Evolutionary conservation across 179 eudicot species (phyloP).

Genomic region (Kewa caespitosa): DNA sequence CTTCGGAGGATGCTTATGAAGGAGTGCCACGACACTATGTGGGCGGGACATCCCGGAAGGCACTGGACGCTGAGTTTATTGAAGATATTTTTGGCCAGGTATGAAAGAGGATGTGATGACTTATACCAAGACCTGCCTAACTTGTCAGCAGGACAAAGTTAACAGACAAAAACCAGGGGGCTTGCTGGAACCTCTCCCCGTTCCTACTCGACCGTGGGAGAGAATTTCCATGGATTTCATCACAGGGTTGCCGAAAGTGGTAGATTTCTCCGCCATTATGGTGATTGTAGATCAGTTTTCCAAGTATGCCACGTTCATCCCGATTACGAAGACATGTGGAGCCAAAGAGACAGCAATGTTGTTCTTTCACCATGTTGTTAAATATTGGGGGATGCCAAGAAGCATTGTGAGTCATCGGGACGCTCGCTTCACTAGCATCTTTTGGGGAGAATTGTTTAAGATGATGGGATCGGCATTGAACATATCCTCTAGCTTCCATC

Average conservation of each 20-base stretch:
- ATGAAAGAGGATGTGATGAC: not conserved
- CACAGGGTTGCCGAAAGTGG: not conserved
- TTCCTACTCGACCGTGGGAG: not conserved
- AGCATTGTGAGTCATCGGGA: not conserved
- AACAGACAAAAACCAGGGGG: not conserved
- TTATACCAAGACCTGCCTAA: constrained; percentile 1
- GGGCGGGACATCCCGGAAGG: not conserved
- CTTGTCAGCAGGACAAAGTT: constrained; percentile 14
- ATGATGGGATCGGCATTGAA: not conserved
- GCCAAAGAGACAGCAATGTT: not conserved
- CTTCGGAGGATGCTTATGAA: not conserved
- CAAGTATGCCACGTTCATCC: constrained; percentile 1
- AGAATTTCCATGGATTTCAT: constrained; percentile 21
- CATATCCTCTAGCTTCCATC: not conserved
- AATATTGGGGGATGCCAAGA: not conserved
- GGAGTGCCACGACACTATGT: constrained; percentile 1
- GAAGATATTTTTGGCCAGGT: constrained; percentile 1
- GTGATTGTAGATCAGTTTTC: not conserved
- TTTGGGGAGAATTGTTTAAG: not conserved
- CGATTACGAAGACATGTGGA: not conserved
- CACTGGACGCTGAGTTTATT: not conserved
- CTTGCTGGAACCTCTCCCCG: not conserved
- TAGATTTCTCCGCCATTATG: not conserved
- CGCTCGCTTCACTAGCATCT: not conserved
- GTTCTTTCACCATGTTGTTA: not conserved